A percentile compares a stretch with the other conserved stretches of the same genome.
Conservation (phyloP, 2,329 filamentous ascomycete species). For the Sporothrix inflata region DNA sequence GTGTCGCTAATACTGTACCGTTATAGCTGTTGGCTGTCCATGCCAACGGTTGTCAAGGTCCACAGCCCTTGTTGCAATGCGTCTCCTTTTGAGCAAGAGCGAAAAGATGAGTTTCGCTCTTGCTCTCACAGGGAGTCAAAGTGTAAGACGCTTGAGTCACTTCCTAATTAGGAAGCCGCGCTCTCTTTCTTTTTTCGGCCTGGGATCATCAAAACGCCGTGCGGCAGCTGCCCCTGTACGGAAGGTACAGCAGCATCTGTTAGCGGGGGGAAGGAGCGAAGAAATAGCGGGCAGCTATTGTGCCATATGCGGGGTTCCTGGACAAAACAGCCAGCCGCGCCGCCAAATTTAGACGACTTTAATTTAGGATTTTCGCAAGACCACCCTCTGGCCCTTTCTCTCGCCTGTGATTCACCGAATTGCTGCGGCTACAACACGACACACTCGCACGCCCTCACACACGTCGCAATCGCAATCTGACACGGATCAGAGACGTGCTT, state of each 20-base stretch:
- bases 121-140: not conserved
- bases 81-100: not conserved
- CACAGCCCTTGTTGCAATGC: too few species aligned
- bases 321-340: not conserved
- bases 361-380: constrained; percentile 3
- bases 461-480: not conserved
- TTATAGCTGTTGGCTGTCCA: not conserved
- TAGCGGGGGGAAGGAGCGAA: constrained; percentile 3
- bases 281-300: constrained; percentile 23
- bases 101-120: not conserved
- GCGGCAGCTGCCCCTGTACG: not conserved
- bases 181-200: not conserved
- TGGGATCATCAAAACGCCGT: constrained; percentile 23
- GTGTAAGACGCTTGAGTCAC: constrained; percentile 20
- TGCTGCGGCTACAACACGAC: not conserved
- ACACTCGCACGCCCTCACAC: not conserved
- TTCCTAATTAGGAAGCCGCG: constrained; percentile 21
- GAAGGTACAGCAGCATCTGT: not conserved
- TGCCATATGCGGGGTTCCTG: constrained; percentile 25
- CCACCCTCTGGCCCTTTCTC: not conserved
- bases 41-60: not conserved
- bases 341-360: constrained; percentile 15
- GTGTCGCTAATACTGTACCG: constrained; percentile 1
- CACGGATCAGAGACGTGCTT: not conserved
- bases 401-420: constrained; percentile 8